A percentile compares a stretch with the other conserved stretches of the same genome.
These are phyloP conservation scores for Chlamydomonas urium DNA, from an alignment of 139 green algal species.

Conservation along the genomic window DNA sequence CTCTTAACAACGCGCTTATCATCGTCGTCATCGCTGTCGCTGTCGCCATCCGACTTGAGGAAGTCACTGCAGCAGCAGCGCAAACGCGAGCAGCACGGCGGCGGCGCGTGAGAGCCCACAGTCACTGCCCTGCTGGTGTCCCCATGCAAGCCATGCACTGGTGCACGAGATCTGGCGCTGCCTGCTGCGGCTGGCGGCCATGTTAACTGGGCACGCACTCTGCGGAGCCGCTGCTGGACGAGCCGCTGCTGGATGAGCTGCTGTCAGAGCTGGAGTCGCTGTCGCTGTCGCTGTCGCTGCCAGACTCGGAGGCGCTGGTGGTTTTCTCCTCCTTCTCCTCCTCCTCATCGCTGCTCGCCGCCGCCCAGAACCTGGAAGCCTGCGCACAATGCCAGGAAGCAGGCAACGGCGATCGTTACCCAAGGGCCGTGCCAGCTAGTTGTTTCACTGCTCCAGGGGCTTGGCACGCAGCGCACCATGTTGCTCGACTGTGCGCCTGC, in stretches of 20 bases:
- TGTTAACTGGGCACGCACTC: neutral
- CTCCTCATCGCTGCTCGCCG: slow-evolving; percentile 17
- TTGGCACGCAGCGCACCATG: no score
- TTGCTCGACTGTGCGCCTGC: no score
- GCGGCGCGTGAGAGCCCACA: neutral
- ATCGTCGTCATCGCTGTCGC: slow-evolving; percentile 74
- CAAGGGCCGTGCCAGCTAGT: no score
- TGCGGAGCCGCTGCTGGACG: slow-evolving; percentile 22
- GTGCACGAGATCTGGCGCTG: slow-evolving; percentile 13
- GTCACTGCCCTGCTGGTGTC: neutral
- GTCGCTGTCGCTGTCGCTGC: slow-evolving; percentile 13
- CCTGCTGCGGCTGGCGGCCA: slow-evolving; percentile 25
- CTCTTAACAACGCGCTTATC: slow-evolving; percentile 73
- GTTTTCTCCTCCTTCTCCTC: slow-evolving; percentile 17
- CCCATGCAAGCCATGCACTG: neutral
- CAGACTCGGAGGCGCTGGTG: neutral
- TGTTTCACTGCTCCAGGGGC: no score
- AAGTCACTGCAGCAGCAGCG: slow-evolving; percentile 5
- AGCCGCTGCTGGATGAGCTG: slow-evolving; percentile 38
- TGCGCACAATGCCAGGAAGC: neutral
- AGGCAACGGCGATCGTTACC: no score
- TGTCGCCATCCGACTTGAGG: slow-evolving; percentile 19
- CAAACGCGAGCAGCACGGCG: neutral
- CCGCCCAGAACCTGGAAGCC: slow-evolving; percentile 25
- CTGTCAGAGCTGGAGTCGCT: slow-evolving; percentile 44